phyloP scores from a whole-genome alignment of 2,329 filamentous ascomycete species.

The Verticillium albo-atrum region DNA sequence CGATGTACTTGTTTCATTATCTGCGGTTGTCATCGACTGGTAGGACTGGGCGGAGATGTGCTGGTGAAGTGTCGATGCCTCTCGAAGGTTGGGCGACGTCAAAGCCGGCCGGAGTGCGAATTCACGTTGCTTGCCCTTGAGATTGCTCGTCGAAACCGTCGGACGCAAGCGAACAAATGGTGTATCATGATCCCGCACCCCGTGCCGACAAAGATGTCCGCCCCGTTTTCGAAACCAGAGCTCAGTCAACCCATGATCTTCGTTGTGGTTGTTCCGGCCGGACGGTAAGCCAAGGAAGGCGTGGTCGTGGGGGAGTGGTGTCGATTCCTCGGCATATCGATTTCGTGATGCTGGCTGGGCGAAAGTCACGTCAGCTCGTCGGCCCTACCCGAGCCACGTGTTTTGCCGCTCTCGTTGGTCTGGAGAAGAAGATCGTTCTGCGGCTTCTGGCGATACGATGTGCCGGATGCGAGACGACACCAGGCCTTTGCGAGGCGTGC shows the following conservation, averaged over 20 bases:
- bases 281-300: slow-evolving; percentile 4
- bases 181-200: background rate
- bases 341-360: slow-evolving; percentile 13
- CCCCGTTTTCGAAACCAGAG: background rate
- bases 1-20: slow-evolving; percentile 24
- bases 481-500: slow-evolving; percentile 23
- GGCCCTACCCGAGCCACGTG: slow-evolving; percentile 14
- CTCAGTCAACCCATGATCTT: slow-evolving; percentile 2
- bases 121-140: background rate
- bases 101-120: background rate
- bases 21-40: slow-evolving; percentile 9
- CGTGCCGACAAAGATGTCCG: background rate
- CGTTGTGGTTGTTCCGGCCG: slow-evolving; percentile 1
- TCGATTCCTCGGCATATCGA: slow-evolving; percentile 6
- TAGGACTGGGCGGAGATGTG: slow-evolving; percentile 7
- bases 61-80: background rate
- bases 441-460: slow-evolving; percentile 13
- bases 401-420: slow-evolving; percentile 17
- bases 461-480: slow-evolving; percentile 26
- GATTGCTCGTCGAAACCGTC: slow-evolving; percentile 5
- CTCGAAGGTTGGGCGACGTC: background rate
- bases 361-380: slow-evolving; percentile 9
- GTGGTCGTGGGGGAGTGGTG: slow-evolving; percentile 5
- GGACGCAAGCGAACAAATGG: slow-evolving; percentile 3
- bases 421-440: slow-evolving; percentile 10